Evolutionary conservation across 2,329 filamentous ascomycete genomes (phyloP).

Genomic region (Phaeosphaeria sp.): DNA sequence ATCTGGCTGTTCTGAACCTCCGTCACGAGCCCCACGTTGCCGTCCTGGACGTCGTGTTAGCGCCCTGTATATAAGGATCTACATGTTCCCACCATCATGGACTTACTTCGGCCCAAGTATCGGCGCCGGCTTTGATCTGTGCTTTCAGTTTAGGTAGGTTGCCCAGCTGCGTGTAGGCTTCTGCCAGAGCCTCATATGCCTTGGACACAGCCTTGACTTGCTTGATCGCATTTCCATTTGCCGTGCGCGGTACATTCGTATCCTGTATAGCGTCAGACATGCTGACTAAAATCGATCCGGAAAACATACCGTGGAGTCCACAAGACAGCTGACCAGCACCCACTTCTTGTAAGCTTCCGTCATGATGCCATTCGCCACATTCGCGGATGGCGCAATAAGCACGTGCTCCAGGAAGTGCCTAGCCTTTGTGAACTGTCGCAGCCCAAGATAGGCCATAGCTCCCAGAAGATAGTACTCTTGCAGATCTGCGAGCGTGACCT

Average conservation of each 20-base stretch:
- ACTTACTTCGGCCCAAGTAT: constrained; percentile 66
- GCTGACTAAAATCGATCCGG: constrained; percentile 18
- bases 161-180: constrained; percentile 65
- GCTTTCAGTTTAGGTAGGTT: constrained; percentile 63
- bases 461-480: constrained; percentile 61
- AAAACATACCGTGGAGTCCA: constrained; percentile 64
- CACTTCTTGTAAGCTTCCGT: constrained; percentile 92
- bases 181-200: constrained; percentile 73
- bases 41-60: constrained; percentile 59
- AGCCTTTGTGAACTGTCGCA: constrained; percentile 52
- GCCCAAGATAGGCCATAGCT: constrained; percentile 55
- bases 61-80: constrained; percentile 9
- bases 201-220: constrained; percentile 65
- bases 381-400: constrained; percentile 69
- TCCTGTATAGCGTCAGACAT: constrained; percentile 44
- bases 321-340: constrained; percentile 77
- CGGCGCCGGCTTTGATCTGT: constrained; percentile 66
- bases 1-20: constrained; percentile 75
- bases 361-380: constrained; percentile 76
- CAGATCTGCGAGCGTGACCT: constrained; percentile 60
- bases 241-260: constrained; percentile 62
- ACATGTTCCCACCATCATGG: constrained; percentile 16
- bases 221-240: constrained; percentile 61
- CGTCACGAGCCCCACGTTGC: constrained; percentile 73
- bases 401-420: constrained; percentile 55